A percentile compares a stretch with the other conserved stretches of the same genome.
phyloP scores from a whole-genome alignment of 805 yeast species.

The Sungouiella blattae region DNA sequence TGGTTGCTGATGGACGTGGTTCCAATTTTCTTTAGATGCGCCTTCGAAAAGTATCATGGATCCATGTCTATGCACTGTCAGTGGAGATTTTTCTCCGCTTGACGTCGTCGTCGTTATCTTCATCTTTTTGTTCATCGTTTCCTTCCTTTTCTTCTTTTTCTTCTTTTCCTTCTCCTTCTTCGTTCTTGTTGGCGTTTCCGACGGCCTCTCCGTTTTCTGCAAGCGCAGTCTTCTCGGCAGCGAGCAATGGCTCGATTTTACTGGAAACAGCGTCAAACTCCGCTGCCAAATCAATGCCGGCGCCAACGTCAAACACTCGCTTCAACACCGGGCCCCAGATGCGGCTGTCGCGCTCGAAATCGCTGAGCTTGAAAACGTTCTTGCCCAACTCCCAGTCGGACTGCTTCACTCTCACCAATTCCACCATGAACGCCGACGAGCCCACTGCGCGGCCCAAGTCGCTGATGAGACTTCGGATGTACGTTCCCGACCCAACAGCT shows the following conservation, averaged over 20 bases:
- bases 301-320: conserved; percentile 44
- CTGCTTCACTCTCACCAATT: conserved; percentile 68
- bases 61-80: neutral
- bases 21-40: neutral
- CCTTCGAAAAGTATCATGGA: neutral
- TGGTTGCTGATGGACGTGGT: neutral
- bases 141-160: neutral
- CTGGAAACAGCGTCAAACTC: conserved; percentile 15
- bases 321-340: conserved; percentile 69
- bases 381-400: conserved; percentile 79
- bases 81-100: conserved; percentile 5
- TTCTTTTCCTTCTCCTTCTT: conserved; percentile 2
- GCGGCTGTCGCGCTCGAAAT: conserved; percentile 57
- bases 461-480: conserved; percentile 83
- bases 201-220: conserved; percentile 5
- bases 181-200: conserved; percentile 1
- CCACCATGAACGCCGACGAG: conserved; percentile 85
- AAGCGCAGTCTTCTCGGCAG: conserved; percentile 5
- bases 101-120: neutral
- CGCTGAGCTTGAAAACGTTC: conserved; percentile 63
- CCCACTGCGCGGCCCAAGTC: conserved; percentile 83
- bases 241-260: conserved; percentile 5
- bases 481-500: conserved; percentile 91
- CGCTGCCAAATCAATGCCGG: conserved; percentile 21
- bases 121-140: conserved; percentile 1